Evolutionary conservation across 768 basidiomycete species (phyloP).

Genomic region (Leccinum barrowsii): DNA sequence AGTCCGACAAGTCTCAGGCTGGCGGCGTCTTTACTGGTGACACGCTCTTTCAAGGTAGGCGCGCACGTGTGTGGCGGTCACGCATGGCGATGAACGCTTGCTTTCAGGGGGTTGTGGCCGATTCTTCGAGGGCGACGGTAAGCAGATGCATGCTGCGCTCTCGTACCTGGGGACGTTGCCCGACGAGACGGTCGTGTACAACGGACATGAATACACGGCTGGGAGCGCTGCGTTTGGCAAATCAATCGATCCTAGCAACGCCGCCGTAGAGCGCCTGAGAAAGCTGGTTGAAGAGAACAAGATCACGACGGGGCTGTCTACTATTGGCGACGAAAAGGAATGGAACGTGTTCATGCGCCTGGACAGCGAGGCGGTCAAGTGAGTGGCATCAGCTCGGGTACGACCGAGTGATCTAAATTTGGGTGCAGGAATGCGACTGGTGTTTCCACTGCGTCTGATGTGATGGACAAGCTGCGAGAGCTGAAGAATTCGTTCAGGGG

Average conservation of each 20-base stretch:
- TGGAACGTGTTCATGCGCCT: constrained; percentile 97
- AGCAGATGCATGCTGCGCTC: constrained; percentile 77
- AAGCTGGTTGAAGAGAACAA: constrained; percentile 55
- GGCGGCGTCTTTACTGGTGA: constrained; percentile 93
- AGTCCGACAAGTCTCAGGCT: constrained; percentile 43
- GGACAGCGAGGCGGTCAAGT: constrained; percentile 60
- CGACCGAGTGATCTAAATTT: not conserved
- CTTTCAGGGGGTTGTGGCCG: constrained; percentile 77
- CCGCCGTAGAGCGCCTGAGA: constrained; percentile 55
- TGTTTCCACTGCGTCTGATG: constrained; percentile 39
- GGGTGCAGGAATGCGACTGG: constrained; percentile 47
- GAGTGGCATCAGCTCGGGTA: constrained; percentile 22
- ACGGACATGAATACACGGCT: constrained; percentile 90
- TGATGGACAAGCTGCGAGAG: constrained; percentile 75
- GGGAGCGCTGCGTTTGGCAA: constrained; percentile 71
- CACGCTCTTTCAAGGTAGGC: constrained; percentile 67
- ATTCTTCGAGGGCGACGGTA: constrained; percentile 86
- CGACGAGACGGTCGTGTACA: constrained; percentile 74
- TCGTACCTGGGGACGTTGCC: constrained; percentile 70
- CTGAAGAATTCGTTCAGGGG: constrained; percentile 83
- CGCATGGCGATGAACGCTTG: not conserved
- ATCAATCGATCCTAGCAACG: constrained; percentile 59
- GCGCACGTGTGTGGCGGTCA: not conserved
- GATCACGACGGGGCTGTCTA: constrained; percentile 76
- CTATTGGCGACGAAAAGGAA: constrained; percentile 88